Base-by-base conservation (phyloP, 2,329 filamentous ascomycete species). In the Colletotrichum incanum region DNA sequence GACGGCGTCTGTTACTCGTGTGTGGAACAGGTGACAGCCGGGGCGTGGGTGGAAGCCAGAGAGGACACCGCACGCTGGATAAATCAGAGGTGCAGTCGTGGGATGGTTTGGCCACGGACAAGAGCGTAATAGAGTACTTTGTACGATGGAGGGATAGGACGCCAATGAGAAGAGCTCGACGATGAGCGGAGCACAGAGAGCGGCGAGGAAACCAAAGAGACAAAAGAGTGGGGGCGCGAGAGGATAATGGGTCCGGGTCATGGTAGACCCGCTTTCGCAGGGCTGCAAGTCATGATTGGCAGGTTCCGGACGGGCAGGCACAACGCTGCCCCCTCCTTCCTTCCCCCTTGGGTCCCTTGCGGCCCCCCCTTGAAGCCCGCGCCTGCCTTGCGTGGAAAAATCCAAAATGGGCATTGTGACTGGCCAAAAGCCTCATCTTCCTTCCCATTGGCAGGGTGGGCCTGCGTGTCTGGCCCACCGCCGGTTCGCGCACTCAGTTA, bases 381-480 rank as follows among this genome's bases (percentile, higher is more conserved):
- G 11, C 64, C 55, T 61, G 26, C 61, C 54, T 66, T 6, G 12
- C 47, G 28, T 26, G 45, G 60, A 52, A 59, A 55, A 28, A 31
- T 31, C 34, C 54, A 60, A 45, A 34, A n/a, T 45, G 16, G 28
- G 31, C 62, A 60, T 70, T 47, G 28, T 68, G 50, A 49, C 65
- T 68, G 39, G 28, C 58, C 26, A 3, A 16, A 18, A 52, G 7
- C 41, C 20, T 66, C 31, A 12, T 52, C 47, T 62, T 62, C 55
- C 9, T 67, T n/a, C 47, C 55, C 23, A 20, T 41, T 34, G 23
- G 34, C 34, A 37, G 34, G 34, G 34, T n/a, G 28, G 28, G 28
- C 28, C 28, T 31, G 43, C 9, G 20, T n/a, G 31, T 50, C 20
- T 43, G 41, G 41, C 41, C 41, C 52, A 56, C 9, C n/a, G 18